Evolutionary conservation across 495 filamentous ascomycete genomes (phyloP).

Genomic region (Thozetella sp.): DNA sequence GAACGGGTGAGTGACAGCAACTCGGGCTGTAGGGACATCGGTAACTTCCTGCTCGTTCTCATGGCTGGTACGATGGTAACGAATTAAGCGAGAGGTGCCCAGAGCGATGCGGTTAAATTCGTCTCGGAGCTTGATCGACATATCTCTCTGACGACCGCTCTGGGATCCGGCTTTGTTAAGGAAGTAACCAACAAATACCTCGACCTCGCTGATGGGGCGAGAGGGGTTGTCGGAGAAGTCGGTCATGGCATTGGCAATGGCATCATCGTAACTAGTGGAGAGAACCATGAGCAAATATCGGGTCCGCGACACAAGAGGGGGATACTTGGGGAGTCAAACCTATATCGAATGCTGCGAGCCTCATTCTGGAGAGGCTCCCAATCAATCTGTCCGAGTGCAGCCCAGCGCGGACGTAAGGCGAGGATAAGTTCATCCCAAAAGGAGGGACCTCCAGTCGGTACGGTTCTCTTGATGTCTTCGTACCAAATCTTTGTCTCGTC

Average conservation of each 20-base stretch:
- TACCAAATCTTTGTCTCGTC: slow-evolving; percentile 71
- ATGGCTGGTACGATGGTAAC: slow-evolving; percentile 2
- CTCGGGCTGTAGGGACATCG: neutral
- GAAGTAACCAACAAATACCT: slow-evolving; percentile 76
- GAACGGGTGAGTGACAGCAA: neutral
- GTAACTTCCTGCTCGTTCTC: neutral
- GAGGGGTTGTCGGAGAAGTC: slow-evolving; percentile 58
- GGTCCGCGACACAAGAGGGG: no score
- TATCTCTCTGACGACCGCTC: slow-evolving; percentile 64
- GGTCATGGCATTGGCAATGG: slow-evolving; percentile 55
- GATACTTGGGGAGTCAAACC: no score
- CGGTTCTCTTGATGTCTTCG: slow-evolving; percentile 43
- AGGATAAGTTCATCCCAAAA: slow-evolving; percentile 49
- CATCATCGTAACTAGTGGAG: slow-evolving; percentile 68
- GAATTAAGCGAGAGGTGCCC: slow-evolving; percentile 44
- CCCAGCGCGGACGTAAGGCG: slow-evolving; percentile 36
- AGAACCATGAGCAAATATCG: neutral
- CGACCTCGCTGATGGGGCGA: slow-evolving; percentile 65
- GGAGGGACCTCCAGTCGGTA: slow-evolving; percentile 6
- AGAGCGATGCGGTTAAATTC: slow-evolving; percentile 55
- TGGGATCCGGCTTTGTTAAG: slow-evolving; percentile 63
- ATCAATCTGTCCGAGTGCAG: slow-evolving; percentile 13
- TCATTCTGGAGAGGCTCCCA: slow-evolving; percentile 37
- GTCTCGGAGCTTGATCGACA: slow-evolving; percentile 61
- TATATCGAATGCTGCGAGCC: slow-evolving; percentile 54